Evolutionary conservation across 2,329 filamentous ascomycete species (phyloP).

Genomic region (Phyllosticta capitalensis): DNA sequence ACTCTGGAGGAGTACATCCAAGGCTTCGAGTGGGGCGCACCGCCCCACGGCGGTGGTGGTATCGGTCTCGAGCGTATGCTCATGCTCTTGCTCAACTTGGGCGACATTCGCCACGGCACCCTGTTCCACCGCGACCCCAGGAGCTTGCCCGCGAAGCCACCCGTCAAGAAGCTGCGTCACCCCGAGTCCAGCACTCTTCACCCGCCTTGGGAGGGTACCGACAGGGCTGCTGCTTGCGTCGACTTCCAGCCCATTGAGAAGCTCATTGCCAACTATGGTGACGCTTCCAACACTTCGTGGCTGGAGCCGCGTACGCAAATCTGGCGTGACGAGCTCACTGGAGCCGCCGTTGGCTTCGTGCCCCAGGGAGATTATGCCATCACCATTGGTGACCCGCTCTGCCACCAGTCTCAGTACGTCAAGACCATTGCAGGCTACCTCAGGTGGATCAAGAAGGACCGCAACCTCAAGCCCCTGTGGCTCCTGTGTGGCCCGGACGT

Average conservation of each 20-base stretch:
- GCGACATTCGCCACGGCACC: slow-evolving; percentile 81
- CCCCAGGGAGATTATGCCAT: slow-evolving; percentile 69
- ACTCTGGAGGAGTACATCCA: slow-evolving; percentile 85
- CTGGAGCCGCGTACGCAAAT: slow-evolving; percentile 80
- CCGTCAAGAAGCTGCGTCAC: slow-evolving; percentile 60
- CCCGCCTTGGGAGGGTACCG: slow-evolving; percentile 50
- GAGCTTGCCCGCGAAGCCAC: slow-evolving; percentile 64
- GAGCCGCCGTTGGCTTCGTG: slow-evolving; percentile 78
- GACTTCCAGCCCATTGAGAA: slow-evolving; percentile 69
- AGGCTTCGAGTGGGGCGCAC: slow-evolving; percentile 79
- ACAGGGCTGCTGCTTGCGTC: slow-evolving; percentile 37
- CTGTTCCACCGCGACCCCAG: slow-evolving; percentile 83
- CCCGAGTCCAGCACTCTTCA: slow-evolving; percentile 77
- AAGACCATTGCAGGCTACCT: slow-evolving; percentile 67
- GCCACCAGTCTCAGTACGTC: slow-evolving; percentile 65
- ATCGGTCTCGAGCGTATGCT: slow-evolving; percentile 83
- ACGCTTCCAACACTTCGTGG: slow-evolving; percentile 91
- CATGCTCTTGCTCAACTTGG: slow-evolving; percentile 75
- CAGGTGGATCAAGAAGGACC: slow-evolving; percentile 62
- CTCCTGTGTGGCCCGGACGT: slow-evolving; percentile 71
- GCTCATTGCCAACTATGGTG: slow-evolving; percentile 89
- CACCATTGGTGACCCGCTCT: slow-evolving; percentile 79
- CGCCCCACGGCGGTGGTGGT: slow-evolving; percentile 82
- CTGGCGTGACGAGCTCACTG: slow-evolving; percentile 71
- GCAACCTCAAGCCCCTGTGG: slow-evolving; percentile 72